Base-by-base conservation (phyloP, 2,329 filamentous ascomycete genomes). In the Arthroderma sp. region DNA sequence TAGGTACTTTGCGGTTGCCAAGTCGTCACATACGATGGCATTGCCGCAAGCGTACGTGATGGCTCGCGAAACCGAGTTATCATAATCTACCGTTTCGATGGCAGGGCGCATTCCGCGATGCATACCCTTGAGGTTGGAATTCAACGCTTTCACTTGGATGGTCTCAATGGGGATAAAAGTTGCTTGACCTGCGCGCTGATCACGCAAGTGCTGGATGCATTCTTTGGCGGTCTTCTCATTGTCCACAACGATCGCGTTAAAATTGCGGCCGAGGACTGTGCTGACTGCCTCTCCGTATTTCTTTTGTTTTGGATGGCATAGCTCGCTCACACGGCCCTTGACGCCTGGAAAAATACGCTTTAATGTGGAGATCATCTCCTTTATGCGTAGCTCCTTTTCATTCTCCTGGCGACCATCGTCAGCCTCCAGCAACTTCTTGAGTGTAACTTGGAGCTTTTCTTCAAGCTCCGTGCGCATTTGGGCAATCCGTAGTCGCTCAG, bases 151-250 rank as follows among this genome's bases (percentile, higher is more conserved):
- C 59, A 95, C 88, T 58, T 96, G 93, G 62, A 98, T 94, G 43
- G 94, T 95, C 69, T 98, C 91, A 11, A 98, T 73, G 1, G 91
- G 91, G 51, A 96, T 88, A 63, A 98, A 96, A 1, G 86, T 95
- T 66, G 91, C 86, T 47, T 88, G 86, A 5, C 83, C 77, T 44
- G 84, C 81, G 45, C 86, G 80, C 59, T 95, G 86, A 52, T 94
- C 86, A 55, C 91, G 91, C 47, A 98, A 76, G 57, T 94, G 93
- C 54, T 91, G 80, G 45, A 98, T 91, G 61, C 91, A 98, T 55
- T 95, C 87, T 48, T 87, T 82, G 29, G 86, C 91, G 1, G 85
- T 91, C 66, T 91, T 94, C 64, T 96, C 87, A 1, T 86, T 89
- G 56, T 98, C 91, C 6, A 96, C 89, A 40, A 98, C 80, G 37